Percentiles rank a stretch among this genome's conserved stretches.
phyloP scores from a whole-genome alignment of 2,329 filamentous ascomycete genomes.

The Arthrinium phaeospermum region DNA sequence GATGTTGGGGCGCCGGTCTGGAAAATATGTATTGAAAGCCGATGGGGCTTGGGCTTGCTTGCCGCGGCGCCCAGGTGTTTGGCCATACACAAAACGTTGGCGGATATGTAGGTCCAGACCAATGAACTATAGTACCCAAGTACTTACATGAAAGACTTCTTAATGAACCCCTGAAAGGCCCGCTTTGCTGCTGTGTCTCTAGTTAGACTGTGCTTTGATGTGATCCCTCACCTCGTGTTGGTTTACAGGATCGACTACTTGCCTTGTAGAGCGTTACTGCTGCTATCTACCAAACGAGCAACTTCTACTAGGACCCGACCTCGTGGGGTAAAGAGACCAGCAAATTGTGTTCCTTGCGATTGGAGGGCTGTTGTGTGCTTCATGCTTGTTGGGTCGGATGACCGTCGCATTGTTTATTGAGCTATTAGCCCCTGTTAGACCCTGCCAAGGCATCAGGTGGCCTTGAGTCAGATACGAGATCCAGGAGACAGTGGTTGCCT shows the following conservation, averaged over 20 bases:
- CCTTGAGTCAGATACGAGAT: no score
- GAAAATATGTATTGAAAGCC: neutral
- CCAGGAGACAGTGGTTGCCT: no score
- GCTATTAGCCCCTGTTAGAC: no score
- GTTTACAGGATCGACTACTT: neutral
- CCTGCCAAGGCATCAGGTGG: no score
- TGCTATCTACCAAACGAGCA: neutral
- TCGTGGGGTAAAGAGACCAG: no score
- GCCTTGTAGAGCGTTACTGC: neutral
- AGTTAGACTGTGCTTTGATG: neutral
- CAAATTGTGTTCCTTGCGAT: no score
- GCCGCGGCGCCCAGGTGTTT: neutral
- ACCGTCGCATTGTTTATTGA: no score
- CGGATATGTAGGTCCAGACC: neutral
- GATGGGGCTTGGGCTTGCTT: constrained; percentile 1
- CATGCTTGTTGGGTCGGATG: no score
- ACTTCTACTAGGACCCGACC: neutral
- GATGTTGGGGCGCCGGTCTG: constrained; percentile 2
- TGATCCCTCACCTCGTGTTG: neutral
- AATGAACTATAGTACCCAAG: constrained; percentile 1
- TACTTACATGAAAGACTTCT: neutral
- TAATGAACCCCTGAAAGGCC: neutral
- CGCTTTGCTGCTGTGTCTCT: neutral
- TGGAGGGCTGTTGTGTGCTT: no score
- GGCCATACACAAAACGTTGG: neutral